These are phyloP conservation scores for Diaporthe vexans DNA, from an alignment of 2,329 filamentous ascomycete species.

Conservation along the genomic window DNA sequence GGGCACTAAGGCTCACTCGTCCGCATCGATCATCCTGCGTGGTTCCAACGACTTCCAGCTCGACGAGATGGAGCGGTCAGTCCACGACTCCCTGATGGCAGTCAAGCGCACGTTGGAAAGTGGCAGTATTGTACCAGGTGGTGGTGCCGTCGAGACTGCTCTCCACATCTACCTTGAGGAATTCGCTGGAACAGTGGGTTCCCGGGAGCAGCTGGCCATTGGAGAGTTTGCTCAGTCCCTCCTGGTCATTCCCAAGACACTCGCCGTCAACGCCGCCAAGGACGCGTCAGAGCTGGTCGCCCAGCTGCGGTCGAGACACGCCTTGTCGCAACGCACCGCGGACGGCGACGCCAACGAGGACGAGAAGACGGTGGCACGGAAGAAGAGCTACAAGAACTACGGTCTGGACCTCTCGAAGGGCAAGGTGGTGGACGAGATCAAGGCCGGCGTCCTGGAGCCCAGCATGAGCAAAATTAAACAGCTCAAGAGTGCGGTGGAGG, in stretches of 20 bases:
- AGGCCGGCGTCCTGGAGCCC: constrained; percentile 94
- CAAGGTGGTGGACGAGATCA: constrained; percentile 92
- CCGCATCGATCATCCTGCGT: constrained; percentile 94
- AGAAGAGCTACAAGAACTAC: constrained; percentile 99
- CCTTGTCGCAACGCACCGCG: constrained; percentile 90
- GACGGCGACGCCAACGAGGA: constrained; percentile 88
- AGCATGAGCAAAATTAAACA: constrained; percentile 99
- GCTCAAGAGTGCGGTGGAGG: constrained; percentile 98
- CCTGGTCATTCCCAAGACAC: constrained; percentile 93
- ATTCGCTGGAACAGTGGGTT: constrained; percentile 96
- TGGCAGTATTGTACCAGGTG: constrained; percentile 95
- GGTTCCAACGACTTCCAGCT: constrained; percentile 96
- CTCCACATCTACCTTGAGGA: constrained; percentile 99
- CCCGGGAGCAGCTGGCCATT: constrained; percentile 96
- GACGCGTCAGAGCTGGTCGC: constrained; percentile 95
- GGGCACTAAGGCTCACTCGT: constrained; percentile 94
- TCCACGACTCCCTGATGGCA: constrained; percentile 96
- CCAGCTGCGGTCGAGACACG: constrained; percentile 93
- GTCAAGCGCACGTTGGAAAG: constrained; percentile 98
- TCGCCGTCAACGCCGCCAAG: constrained; percentile 97
- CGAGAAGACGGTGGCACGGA: constrained; percentile 89
- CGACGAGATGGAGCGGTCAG: constrained; percentile 98
- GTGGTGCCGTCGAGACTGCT: constrained; percentile 97
- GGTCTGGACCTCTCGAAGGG: constrained; percentile 91
- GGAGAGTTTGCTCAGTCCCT: constrained; percentile 97